Percentiles rank a stretch among this genome's conserved stretches.
Conservation (phyloP, 129 eudicot species). For the Artemisia argyi region DNA sequence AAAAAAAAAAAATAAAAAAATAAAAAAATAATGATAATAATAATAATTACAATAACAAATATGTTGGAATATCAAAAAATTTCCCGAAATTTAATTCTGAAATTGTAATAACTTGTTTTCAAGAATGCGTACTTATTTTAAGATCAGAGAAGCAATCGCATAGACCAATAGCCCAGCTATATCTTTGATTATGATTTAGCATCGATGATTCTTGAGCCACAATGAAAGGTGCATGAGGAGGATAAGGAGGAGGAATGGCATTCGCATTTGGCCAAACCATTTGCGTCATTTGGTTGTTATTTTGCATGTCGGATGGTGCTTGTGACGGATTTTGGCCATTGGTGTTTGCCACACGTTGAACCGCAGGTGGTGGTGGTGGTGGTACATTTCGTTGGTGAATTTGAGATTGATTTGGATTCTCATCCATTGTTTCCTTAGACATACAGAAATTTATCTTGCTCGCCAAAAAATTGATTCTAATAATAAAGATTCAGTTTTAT, state of each 20-base stretch:
- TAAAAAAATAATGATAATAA: too few relatives aligned
- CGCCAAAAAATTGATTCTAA: neutral
- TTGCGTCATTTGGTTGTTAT: slow-evolving; percentile 21
- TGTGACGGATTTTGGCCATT: slow-evolving; percentile 14
- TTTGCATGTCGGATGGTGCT: slow-evolving; percentile 22
- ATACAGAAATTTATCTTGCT: neutral
- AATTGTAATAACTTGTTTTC: neutral
- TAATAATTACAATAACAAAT: neutral
- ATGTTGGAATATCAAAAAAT: neutral
- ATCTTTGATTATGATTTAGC: slow-evolving; percentile 15
- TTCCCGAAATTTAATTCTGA: neutral
- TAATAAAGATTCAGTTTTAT: neutral
- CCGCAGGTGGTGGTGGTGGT: slow-evolving; percentile 8
- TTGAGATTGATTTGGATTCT: slow-evolving; percentile 25
- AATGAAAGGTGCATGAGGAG: slow-evolving; percentile 14
- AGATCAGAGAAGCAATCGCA: slow-evolving; percentile 37
- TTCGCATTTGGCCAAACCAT: slow-evolving; percentile 21
- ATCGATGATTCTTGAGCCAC: slow-evolving; percentile 21
- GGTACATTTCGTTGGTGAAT: slow-evolving; percentile 35
- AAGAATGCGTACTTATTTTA: slow-evolving; percentile 23
- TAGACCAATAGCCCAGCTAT: slow-evolving; percentile 33
- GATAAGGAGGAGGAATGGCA: slow-evolving; percentile 30
- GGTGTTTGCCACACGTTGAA: slow-evolving; percentile 3
- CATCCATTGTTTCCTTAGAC: slow-evolving; percentile 22
- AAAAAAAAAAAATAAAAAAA: too few relatives aligned